phyloP scores from a whole-genome alignment of 2,329 filamentous ascomycete genomes.

The Neonectria magnoliae region DNA sequence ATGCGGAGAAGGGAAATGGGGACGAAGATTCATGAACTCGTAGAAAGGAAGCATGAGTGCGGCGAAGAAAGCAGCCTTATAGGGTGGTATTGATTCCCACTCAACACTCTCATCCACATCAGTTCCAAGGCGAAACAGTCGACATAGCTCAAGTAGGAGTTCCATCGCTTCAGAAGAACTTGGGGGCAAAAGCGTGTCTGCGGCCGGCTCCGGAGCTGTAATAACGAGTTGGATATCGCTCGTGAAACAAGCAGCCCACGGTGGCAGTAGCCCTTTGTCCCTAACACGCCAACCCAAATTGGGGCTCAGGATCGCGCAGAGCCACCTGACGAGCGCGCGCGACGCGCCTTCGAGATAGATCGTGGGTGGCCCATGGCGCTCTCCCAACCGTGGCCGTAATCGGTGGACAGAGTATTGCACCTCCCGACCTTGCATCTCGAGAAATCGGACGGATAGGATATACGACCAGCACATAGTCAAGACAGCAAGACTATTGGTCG shows the following conservation, averaged over 20 bases:
- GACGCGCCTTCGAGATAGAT: background rate
- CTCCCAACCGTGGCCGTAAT: background rate
- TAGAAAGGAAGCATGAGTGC: slow-evolving; percentile 21
- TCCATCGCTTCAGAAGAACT: slow-evolving; percentile 9
- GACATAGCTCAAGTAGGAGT: slow-evolving; percentile 20
- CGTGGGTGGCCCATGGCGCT: background rate
- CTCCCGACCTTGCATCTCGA: slow-evolving; percentile 15
- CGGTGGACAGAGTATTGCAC: slow-evolving; percentile 5
- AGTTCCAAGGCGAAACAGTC: slow-evolving; percentile 2
- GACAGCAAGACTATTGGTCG: slow-evolving; percentile 5
- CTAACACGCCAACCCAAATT: background rate
- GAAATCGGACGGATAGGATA: slow-evolving; percentile 8
- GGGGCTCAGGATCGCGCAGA: background rate
- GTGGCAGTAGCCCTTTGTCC: background rate
- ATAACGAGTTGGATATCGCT: background rate
- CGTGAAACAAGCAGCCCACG: background rate
- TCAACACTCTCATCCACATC: background rate
- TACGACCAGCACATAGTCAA: slow-evolving; percentile 21
- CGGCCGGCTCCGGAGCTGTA: background rate
- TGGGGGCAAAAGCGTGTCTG: background rate
- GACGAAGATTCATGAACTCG: background rate
- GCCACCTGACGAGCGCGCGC: background rate
- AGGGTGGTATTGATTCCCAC: background rate
- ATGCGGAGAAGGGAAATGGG: background rate
- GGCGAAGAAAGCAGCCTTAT: slow-evolving; percentile 15